phyloP scores from a whole-genome alignment of 2,329 filamentous ascomycete genomes.

The Helotiales sp. region DNA sequence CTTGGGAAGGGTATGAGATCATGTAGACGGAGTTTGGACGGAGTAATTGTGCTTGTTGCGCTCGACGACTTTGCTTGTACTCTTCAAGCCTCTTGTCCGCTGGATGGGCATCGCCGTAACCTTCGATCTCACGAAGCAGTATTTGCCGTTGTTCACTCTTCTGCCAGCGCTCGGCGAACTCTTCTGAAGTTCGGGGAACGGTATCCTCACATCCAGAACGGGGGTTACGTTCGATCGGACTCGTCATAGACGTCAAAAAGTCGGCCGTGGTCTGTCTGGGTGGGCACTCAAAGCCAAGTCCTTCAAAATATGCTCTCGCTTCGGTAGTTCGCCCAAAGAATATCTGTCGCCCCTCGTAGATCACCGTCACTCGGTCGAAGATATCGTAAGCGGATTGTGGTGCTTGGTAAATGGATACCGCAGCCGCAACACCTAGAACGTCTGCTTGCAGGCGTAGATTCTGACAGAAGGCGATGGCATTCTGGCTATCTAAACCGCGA shows the following conservation, averaged over 20 bases:
- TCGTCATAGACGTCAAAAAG: slow-evolving; percentile 78
- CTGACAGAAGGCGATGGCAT: slow-evolving; percentile 73
- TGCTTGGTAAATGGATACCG: slow-evolving; percentile 75
- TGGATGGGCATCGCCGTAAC: slow-evolving; percentile 45
- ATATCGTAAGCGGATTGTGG: slow-evolving; percentile 70
- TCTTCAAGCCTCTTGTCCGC: slow-evolving; percentile 51
- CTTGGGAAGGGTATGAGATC: slow-evolving; percentile 75
- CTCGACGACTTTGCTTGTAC: slow-evolving; percentile 48
- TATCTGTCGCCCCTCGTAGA: slow-evolving; percentile 71
- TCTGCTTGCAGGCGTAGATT: slow-evolving; percentile 68
- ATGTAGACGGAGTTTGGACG: slow-evolving; percentile 67
- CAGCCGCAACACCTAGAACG: slow-evolving; percentile 63
- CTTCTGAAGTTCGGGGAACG: slow-evolving; percentile 71
- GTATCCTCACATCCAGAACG: slow-evolving; percentile 62
- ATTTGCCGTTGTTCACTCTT: slow-evolving; percentile 51
- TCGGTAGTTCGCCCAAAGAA: slow-evolving; percentile 69
- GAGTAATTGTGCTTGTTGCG: slow-evolving; percentile 33
- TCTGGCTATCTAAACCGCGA: slow-evolving; percentile 73
- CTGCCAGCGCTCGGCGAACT: slow-evolving; percentile 63
- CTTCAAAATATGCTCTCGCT: slow-evolving; percentile 72
- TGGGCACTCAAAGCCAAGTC: slow-evolving; percentile 75
- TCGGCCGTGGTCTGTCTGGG: slow-evolving; percentile 61
- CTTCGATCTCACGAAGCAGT: slow-evolving; percentile 47
- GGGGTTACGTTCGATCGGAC: slow-evolving; percentile 53
- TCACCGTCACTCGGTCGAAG: slow-evolving; percentile 71